A percentile compares a stretch with the other conserved stretches of the same genome.
phyloP scores from a whole-genome alignment of 306 rosid genomes.

The Sechiopsis laciniata region DNA sequence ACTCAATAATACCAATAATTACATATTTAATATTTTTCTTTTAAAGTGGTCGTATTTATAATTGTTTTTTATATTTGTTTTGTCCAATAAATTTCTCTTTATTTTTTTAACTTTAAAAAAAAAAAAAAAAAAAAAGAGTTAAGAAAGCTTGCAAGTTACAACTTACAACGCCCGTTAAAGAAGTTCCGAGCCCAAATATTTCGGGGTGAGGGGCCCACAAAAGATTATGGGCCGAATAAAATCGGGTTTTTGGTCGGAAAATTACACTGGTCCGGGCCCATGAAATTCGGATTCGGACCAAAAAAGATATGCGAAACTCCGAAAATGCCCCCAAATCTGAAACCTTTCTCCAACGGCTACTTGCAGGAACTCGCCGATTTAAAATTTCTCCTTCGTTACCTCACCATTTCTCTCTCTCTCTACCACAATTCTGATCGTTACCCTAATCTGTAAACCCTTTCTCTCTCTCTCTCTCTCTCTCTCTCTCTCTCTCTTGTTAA shows the following conservation, averaged over 20 bases:
- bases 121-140: no score
- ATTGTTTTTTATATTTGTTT: no score
- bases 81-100: no score
- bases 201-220: neutral
- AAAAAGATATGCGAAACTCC: neutral
- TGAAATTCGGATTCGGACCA: neutral
- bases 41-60: no score
- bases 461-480: constrained; percentile 6
- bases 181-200: no score
- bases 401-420: constrained; percentile 15
- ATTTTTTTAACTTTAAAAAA: no score
- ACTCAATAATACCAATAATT: no score
- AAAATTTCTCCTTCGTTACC: constrained; percentile 26
- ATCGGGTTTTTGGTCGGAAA: neutral
- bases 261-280: neutral
- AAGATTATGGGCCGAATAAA: no score
- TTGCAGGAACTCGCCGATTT: constrained; percentile 29
- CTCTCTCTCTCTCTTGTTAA: neutral
- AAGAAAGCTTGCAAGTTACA: no score
- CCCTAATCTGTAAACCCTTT: neutral
- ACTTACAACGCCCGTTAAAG: no score
- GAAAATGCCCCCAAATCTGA: constrained; percentile 29
- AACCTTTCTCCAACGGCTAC: constrained; percentile 55
- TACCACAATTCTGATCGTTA: constrained; percentile 22
- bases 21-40: no score